phyloP scores from a whole-genome alignment of 129 eudicot species.

The Escallonia herrerae region DNA sequence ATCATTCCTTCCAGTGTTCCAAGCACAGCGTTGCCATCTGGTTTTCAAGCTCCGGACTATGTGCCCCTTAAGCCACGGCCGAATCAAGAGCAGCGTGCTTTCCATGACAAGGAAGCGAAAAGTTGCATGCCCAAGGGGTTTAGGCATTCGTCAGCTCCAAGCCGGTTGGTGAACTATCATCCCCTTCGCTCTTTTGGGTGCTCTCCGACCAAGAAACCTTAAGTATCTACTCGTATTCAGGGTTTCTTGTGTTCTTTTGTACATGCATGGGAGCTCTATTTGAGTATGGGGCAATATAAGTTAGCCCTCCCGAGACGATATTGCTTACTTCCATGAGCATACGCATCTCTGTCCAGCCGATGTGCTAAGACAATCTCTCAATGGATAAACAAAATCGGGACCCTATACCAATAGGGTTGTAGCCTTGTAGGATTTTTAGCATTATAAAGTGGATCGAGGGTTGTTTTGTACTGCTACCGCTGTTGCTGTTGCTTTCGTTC shows the following conservation, averaged over 20 bases:
- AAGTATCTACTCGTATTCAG: neutral
- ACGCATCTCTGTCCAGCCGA: too few species aligned
- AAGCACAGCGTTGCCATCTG: slow-evolving; percentile 7
- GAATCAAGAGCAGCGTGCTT: slow-evolving; percentile 17
- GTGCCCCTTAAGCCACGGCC: slow-evolving; percentile 18
- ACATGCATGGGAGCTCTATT: too few species aligned
- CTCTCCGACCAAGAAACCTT: slow-evolving; percentile 5
- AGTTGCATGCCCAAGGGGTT: slow-evolving; percentile 77
- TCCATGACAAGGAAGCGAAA: slow-evolving; percentile 36
- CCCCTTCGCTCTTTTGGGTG: slow-evolving; percentile 34
- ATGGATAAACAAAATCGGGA: too few species aligned
- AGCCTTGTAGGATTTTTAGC: too few species aligned
- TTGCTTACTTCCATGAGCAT: too few species aligned
- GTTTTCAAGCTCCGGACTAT: slow-evolving; percentile 1
- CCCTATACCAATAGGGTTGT: too few species aligned
- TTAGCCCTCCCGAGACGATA: neutral
- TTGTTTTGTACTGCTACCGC: too few species aligned
- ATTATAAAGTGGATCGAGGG: too few species aligned
- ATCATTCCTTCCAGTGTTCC: slow-evolving; percentile 14
- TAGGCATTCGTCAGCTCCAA: slow-evolving; percentile 67
- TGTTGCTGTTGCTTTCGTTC: too few species aligned
- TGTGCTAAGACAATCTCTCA: too few species aligned
- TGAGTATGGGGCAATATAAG: neutral
- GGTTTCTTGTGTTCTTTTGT: too few species aligned
- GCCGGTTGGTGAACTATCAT: slow-evolving; percentile 51